Evolutionary conservation across 257 asterid genomes (phyloP).

Genomic region (Solanum rostratum): DNA sequence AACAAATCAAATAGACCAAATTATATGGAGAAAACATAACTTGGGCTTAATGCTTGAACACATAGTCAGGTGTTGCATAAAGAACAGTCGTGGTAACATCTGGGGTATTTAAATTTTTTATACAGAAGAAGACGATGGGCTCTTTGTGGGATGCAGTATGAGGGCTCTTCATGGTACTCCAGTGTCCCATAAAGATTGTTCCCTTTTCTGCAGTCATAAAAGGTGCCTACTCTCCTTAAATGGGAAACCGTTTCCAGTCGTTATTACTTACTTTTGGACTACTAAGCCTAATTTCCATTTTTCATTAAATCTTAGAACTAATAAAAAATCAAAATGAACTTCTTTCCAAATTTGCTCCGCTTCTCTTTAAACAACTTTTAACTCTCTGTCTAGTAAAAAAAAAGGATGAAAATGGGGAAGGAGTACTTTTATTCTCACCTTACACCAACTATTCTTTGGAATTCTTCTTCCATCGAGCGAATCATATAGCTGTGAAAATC

Average conservation of each 20-base stretch:
- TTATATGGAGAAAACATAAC: neutral
- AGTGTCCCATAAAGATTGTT: neutral
- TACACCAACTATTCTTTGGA: conserved; percentile 94
- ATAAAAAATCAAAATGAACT: neutral
- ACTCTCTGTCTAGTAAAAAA: neutral
- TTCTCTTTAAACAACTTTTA: neutral
- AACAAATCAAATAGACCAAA: no score
- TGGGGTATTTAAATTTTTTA: neutral
- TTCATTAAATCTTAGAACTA: neutral
- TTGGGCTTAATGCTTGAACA: neutral
- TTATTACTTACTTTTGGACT: neutral
- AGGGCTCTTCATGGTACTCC: neutral
- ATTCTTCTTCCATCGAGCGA: conserved; percentile 99
- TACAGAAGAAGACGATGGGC: neutral
- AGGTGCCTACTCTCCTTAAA: neutral
- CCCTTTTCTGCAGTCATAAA: neutral
- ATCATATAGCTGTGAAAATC: conserved; percentile 99
- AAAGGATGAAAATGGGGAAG: neutral
- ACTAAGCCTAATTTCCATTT: no score
- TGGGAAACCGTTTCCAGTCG: neutral
- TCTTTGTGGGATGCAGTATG: neutral
- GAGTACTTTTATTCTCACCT: conserved; percentile 35
- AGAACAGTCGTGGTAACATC: neutral
- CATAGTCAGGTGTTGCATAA: neutral
- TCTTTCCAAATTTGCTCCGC: neutral